phyloP scores from a whole-genome alignment of 2,329 filamentous ascomycete genomes.

The Fusarium transvaalense region DNA sequence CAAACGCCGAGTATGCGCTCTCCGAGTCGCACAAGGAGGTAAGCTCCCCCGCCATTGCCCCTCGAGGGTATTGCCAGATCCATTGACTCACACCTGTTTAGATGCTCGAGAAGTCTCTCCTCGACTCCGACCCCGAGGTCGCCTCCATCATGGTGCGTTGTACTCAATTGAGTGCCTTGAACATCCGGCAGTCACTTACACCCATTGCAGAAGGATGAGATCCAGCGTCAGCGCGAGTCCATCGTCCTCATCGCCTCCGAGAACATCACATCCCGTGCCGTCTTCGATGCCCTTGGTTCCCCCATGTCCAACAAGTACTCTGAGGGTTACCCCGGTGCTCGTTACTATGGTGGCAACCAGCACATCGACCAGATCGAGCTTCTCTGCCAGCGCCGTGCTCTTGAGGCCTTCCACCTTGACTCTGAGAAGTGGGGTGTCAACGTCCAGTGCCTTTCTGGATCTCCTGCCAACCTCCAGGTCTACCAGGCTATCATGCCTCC shows the following conservation, averaged over 20 bases:
- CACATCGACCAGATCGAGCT: conserved; percentile 97
- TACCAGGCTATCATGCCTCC: conserved; percentile 98
- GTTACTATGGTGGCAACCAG: conserved; percentile 99
- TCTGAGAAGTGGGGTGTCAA: conserved; percentile 97
- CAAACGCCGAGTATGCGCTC: conserved; percentile 64
- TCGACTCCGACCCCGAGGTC: conserved; percentile 93
- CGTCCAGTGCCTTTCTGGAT: conserved; percentile 92
- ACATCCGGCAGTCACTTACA: conserved; percentile 48
- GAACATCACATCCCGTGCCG: conserved; percentile 98
- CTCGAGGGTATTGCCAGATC: conserved; percentile 14
- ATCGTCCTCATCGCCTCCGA: conserved; percentile 99
- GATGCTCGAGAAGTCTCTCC: conserved; percentile 96
- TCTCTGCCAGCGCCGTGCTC: conserved; percentile 93
- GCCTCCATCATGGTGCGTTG: conserved; percentile 90
- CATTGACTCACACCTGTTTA: conserved; percentile 54
- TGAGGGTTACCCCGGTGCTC: conserved; percentile 96
- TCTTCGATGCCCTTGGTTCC: conserved; percentile 95
- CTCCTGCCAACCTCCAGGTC: conserved; percentile 96
- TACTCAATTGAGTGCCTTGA: conserved; percentile 11
- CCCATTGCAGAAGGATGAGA: conserved; percentile 79
- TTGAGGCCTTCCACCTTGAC: conserved; percentile 90
- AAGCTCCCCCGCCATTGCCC: conserved; percentile 49
- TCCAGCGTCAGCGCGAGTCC: conserved; percentile 97
- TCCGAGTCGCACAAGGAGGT: conserved; percentile 68
- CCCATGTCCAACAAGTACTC: conserved; percentile 99